Conservation (phyloP, 257 asterid genomes). For the Echium plantagineum region DNA sequence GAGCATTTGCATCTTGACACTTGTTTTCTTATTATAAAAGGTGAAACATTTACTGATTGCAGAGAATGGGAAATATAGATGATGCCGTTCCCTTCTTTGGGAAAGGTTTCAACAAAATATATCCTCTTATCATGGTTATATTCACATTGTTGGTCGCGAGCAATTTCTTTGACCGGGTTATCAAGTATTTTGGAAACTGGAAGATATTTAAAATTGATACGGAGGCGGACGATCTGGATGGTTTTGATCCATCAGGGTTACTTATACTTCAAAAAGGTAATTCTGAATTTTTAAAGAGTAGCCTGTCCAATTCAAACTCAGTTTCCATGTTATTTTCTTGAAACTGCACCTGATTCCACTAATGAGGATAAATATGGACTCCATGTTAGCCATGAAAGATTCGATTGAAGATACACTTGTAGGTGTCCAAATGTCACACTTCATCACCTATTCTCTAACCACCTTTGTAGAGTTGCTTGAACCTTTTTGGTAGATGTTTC, state of each 20-base stretch:
- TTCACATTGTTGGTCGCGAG: slow-evolving; percentile 86
- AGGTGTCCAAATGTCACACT: not conserved
- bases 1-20: not conserved
- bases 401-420: not conserved
- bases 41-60: slow-evolving; percentile 28
- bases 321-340: not conserved
- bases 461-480: not conserved
- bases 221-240: slow-evolving; percentile 81
- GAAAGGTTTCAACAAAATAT: slow-evolving; percentile 76
- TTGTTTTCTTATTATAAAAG: slow-evolving; percentile 7
- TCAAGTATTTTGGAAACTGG: slow-evolving; percentile 90
- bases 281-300: no score
- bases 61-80: slow-evolving; percentile 97
- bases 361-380: not conserved
- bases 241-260: slow-evolving; percentile 95
- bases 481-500: not conserved
- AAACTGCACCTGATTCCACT: not conserved
- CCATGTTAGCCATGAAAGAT: no score
- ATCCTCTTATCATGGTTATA: slow-evolving; percentile 96
- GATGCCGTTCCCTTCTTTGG: slow-evolving; percentile 93
- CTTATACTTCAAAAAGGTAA: slow-evolving; percentile 86
- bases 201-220: slow-evolving; percentile 59
- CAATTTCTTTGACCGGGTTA: slow-evolving; percentile 82
- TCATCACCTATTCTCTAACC: not conserved
- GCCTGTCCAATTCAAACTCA: not conserved